Evolutionary conservation across 2,329 filamentous ascomycete genomes (phyloP).

Genomic region (Gnomoniopsis smithogilvyi): DNA sequence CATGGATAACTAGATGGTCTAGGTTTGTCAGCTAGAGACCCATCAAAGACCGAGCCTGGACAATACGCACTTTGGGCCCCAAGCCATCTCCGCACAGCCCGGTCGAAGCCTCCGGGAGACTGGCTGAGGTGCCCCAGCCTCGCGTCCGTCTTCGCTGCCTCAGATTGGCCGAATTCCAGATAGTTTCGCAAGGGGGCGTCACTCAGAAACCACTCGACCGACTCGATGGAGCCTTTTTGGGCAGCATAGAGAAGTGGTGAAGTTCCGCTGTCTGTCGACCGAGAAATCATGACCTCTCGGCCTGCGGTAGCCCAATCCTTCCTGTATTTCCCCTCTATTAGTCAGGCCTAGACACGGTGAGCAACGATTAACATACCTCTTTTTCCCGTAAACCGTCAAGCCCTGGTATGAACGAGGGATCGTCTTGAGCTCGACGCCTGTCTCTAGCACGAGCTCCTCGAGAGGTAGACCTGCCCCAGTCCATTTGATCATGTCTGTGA

Average conservation of each 20-base stretch:
- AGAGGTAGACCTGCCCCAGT: conserved; percentile 69
- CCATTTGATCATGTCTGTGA: conserved; percentile 62
- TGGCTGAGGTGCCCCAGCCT: conserved; percentile 60
- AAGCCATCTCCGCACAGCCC: conserved; percentile 61
- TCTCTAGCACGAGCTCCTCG: conserved; percentile 62
- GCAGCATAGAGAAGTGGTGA: conserved; percentile 63
- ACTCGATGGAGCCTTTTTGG: conserved; percentile 55
- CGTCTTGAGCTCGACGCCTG: conserved; percentile 58
- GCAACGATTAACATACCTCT: conserved; percentile 38
- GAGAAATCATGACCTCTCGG: conserved; percentile 40
- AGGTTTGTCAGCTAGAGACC: background rate
- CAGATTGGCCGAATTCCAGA: conserved; percentile 60
- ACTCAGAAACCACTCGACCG: conserved; percentile 74
- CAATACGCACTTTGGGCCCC: conserved; percentile 50
- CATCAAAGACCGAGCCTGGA: conserved; percentile 19
- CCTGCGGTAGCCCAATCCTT: conserved; percentile 71
- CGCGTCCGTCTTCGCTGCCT: conserved; percentile 57
- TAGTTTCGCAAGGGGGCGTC: conserved; percentile 68
- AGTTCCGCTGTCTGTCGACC: conserved; percentile 37
- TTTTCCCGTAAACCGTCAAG: conserved; percentile 71
- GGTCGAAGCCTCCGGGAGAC: conserved; percentile 60
- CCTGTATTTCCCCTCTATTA: conserved; percentile 24
- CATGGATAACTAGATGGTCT: conserved; percentile 66
- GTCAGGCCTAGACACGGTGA: background rate
- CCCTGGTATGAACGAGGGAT: conserved; percentile 76